Evolutionary conservation across 176 grass and related monocot species (phyloP), one percentile per base, ranked within the genome.

Genomic region (Juncus inflexus): DNA sequence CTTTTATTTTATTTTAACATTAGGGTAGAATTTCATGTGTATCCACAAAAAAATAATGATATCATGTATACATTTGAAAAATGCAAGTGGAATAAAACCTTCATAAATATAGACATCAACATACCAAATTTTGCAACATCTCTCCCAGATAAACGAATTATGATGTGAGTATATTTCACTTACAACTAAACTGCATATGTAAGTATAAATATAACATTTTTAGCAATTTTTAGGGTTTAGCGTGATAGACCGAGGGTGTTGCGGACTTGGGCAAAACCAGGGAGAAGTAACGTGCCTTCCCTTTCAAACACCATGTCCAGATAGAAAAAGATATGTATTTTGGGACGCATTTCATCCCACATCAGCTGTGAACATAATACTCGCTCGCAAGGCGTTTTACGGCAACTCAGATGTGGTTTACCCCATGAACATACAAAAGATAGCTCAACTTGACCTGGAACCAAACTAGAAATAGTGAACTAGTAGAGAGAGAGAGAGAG

Each of bases 321-420:
- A 96, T 70, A 66, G 92, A 55, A 64, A 88, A 8, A 7, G 62
- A 76, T 91, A 91, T 70, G 74, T 97, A 50, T 97, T 97, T 80
- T 97, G 92, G 92, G 92, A 97, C 56, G 92, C 92, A 7, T 97
- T 97, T 76, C 92, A 97, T 74, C 92, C 92, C 7, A 97, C 87
- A 37, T 80, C 89, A 52, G 67, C 80, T n/a, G 84, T 95, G 6
- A 95, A 90, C 80, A 72, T 95, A 37, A 42, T 95, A 9, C 77
- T 95, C 52, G 91, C 75, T 2, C 76, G 58, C 69, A 79, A 85
- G 15, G 91, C 91, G 0, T 95, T 74, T 84, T 79, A 55, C 11
- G 83, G 86, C 68, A 78, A 77, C 65, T 19, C 40, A 5, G 77
- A 87, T 59, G 63, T 80, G 50, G 84, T 80, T 9, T 78, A 68